These are phyloP conservation scores for Fraxinus albicans DNA, from an alignment of 305 asterid species.

Conservation along the genomic window DNA sequence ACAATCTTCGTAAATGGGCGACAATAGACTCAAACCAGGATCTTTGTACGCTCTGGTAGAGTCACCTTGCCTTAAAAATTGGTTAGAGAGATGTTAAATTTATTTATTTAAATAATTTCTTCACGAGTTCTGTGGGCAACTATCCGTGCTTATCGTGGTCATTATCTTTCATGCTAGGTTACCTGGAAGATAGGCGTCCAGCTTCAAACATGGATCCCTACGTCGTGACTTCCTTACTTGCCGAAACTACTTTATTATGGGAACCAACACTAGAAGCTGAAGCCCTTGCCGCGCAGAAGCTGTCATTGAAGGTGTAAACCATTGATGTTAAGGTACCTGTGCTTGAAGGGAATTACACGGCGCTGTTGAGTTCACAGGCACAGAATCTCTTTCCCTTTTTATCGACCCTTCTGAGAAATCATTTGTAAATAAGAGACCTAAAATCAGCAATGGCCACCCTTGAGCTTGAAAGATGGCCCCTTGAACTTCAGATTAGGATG, in stretches of 20 bases:
- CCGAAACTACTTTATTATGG: slow-evolving; percentile 92
- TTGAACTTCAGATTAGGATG: slow-evolving; percentile 23
- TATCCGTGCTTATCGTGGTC: not conserved
- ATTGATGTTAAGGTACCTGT: slow-evolving; percentile 14
- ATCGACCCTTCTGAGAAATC: slow-evolving; percentile 24
- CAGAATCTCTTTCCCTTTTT: slow-evolving; percentile 27
- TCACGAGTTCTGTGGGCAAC: not conserved
- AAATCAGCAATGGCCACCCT: slow-evolving; percentile 26
- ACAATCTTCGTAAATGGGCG: not conserved
- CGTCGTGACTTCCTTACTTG: slow-evolving; percentile 75
- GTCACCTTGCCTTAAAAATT: not conserved
- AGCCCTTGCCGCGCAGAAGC: slow-evolving; percentile 81
- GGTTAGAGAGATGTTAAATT: not conserved
- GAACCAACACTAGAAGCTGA: slow-evolving; percentile 86
- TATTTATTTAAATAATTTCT: not conserved
- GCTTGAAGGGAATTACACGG: slow-evolving; percentile 1
- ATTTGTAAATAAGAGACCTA: slow-evolving; percentile 45
- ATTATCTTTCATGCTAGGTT: slow-evolving; percentile 45
- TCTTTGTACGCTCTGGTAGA: not conserved
- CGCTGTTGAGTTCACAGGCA: slow-evolving; percentile 16
- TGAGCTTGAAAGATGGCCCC: slow-evolving; percentile 29
- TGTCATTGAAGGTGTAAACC: slow-evolving; percentile 61
- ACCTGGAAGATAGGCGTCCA: slow-evolving; percentile 96
- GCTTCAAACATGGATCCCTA: slow-evolving; percentile 99
- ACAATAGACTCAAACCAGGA: not conserved